These are phyloP conservation scores for Trichosanthes truncata DNA, from an alignment of 306 rosid genomes.

Conservation along the genomic window DNA sequence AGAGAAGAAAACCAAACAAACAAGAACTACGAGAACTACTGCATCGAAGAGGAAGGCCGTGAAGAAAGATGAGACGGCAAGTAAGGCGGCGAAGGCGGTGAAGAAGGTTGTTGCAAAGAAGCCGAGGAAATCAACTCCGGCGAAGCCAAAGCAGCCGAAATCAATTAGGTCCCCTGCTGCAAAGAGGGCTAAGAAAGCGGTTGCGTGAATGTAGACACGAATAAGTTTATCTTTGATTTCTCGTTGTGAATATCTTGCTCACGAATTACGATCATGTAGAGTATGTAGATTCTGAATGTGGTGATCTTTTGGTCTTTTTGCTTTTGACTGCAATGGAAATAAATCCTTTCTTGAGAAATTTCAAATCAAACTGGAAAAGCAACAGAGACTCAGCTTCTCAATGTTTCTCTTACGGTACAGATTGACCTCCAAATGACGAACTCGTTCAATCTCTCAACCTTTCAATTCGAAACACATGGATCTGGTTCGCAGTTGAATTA, in stretches of 20 bases:
- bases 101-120: constrained; percentile 24
- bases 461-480: background rate
- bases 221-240: background rate
- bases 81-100: background rate
- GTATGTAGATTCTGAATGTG: background rate
- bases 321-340: background rate
- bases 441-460: background rate
- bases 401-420: background rate
- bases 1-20: constrained; percentile 15
- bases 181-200: constrained; percentile 44
- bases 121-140: constrained; percentile 36
- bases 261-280: background rate
- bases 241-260: background rate
- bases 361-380: background rate
- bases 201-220: constrained; percentile 11
- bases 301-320: background rate
- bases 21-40: background rate
- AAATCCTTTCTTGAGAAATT: background rate
- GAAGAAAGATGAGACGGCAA: constrained; percentile 8
- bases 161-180: constrained; percentile 47
- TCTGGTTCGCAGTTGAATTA: background rate
- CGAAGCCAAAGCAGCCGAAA: constrained; percentile 69
- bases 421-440: background rate
- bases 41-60: constrained; percentile 15
- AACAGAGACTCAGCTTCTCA: too few species aligned